These are phyloP conservation scores for Neonectria ditissima DNA, from an alignment of 2,329 filamentous ascomycete genomes.

Conservation along the genomic window DNA sequence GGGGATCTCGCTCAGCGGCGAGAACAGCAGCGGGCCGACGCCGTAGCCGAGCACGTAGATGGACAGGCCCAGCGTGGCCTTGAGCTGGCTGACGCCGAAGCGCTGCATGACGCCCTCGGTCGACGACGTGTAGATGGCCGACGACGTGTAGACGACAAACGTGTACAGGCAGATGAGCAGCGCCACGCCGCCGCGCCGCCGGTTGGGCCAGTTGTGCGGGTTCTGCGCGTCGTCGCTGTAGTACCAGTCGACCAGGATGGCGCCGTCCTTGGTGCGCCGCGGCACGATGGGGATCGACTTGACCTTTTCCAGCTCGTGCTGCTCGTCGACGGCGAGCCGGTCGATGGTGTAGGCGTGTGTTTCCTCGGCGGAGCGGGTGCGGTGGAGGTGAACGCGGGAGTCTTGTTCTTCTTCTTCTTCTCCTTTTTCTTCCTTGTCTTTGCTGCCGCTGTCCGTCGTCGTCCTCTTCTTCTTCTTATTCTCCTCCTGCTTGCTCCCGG, in stretches of 20 bases:
- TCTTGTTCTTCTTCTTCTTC: slow-evolving; percentile 4
- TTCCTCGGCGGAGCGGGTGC: slow-evolving; percentile 41
- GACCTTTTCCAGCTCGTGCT: slow-evolving; percentile 54
- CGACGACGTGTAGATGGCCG: slow-evolving; percentile 61
- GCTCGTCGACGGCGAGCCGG: slow-evolving; percentile 47
- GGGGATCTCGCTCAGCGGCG: slow-evolving; percentile 75
- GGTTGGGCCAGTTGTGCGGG: slow-evolving; percentile 68
- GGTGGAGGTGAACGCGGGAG: slow-evolving; percentile 34
- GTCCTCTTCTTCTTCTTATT: background rate
- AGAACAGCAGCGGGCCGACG: slow-evolving; percentile 73
- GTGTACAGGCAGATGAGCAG: slow-evolving; percentile 67
- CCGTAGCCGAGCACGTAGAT: slow-evolving; percentile 75
- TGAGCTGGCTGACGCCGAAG: slow-evolving; percentile 64
- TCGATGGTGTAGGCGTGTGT: slow-evolving; percentile 36
- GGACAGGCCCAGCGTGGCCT: slow-evolving; percentile 68
- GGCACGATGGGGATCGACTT: slow-evolving; percentile 63
- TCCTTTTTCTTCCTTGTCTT: slow-evolving; percentile 30
- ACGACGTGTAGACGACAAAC: slow-evolving; percentile 67
- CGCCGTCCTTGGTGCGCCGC: slow-evolving; percentile 61
- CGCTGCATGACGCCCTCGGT: slow-evolving; percentile 60
- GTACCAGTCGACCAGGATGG: slow-evolving; percentile 66
- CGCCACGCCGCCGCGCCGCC: slow-evolving; percentile 54
- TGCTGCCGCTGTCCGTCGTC: background rate
- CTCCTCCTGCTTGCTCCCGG: background rate
- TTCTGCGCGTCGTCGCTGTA: slow-evolving; percentile 66